phyloP scores from a whole-genome alignment of 495 filamentous ascomycete genomes.

The Penicillium cosmopolitanum region DNA sequence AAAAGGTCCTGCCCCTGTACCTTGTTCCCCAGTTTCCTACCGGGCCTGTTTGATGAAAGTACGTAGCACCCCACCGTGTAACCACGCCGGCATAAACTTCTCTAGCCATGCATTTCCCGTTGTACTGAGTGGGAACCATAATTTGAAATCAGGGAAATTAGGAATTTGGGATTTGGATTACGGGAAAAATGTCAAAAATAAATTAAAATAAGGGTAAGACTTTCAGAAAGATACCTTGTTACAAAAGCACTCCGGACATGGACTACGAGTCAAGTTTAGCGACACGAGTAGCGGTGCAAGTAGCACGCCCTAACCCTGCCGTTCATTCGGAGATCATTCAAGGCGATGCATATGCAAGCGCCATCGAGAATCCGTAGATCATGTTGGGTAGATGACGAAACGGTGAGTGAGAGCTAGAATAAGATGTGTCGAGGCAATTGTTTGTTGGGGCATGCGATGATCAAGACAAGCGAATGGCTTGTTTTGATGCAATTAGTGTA shows the following conservation, averaged over 20 bases:
- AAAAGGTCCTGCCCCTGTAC: background rate
- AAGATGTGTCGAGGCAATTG: background rate
- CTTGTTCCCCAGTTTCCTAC: background rate
- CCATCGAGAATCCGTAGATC: conserved; percentile 2
- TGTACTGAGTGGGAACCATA: background rate
- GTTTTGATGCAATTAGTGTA: background rate
- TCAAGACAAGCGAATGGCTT: background rate
- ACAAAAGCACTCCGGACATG: background rate
- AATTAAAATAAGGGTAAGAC: background rate
- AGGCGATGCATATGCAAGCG: background rate
- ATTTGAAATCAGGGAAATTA: background rate
- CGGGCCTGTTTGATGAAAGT: background rate
- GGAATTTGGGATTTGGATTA: background rate
- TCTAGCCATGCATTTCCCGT: conserved; percentile 2
- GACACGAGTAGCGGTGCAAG: background rate
- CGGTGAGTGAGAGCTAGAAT: conserved; percentile 10
- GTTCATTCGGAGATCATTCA: background rate
- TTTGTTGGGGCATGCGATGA: background rate
- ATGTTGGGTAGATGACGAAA: background rate
- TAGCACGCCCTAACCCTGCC: background rate
- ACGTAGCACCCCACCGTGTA: conserved; percentile 7
- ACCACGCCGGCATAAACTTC: background rate
- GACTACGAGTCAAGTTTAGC: background rate
- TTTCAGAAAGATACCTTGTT: background rate
- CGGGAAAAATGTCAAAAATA: background rate